Evolutionary conservation across 805 yeast species (phyloP).

Genomic region (Yarrowia sp.): DNA sequence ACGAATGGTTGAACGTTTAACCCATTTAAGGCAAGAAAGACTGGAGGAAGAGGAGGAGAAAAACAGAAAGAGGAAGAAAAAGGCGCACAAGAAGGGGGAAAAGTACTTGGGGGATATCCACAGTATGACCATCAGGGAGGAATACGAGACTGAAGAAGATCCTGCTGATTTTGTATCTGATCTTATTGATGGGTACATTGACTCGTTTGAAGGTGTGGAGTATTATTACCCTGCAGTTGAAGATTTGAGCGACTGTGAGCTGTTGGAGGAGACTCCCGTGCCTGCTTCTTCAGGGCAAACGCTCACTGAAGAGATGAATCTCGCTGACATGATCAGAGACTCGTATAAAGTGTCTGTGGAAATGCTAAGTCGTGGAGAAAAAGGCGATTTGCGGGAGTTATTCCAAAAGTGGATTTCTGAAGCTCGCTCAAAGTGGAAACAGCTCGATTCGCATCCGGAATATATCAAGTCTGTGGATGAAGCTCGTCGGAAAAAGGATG

Average conservation of each 20-base stretch:
- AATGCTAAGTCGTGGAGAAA: not conserved
- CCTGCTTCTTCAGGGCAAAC: not conserved
- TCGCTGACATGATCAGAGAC: conserved; percentile 3
- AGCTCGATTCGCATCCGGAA: not conserved
- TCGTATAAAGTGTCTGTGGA: not conserved
- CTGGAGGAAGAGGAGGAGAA: not conserved
- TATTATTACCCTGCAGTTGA: not conserved
- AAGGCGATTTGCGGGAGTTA: not conserved
- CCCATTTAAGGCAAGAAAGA: not conserved
- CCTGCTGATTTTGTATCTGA: too few relatives aligned
- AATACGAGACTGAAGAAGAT: too few relatives aligned
- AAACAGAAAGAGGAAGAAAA: not conserved
- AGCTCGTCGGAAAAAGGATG: not conserved
- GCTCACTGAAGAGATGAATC: conserved; percentile 5
- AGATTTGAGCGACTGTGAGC: not conserved
- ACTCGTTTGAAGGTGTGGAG: not conserved
- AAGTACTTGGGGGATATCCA: too few relatives aligned
- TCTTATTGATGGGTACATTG: not conserved
- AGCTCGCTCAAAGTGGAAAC: not conserved
- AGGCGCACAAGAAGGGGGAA: not conserved
- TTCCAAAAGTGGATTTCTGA: not conserved
- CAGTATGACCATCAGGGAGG: not conserved
- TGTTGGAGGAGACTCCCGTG: not conserved
- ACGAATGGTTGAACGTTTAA: too few relatives aligned
- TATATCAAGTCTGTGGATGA: not conserved